These are phyloP conservation scores for Euryodendron excelsum DNA, from an alignment of 148 eudicot genomes.

Conservation along the genomic window DNA sequence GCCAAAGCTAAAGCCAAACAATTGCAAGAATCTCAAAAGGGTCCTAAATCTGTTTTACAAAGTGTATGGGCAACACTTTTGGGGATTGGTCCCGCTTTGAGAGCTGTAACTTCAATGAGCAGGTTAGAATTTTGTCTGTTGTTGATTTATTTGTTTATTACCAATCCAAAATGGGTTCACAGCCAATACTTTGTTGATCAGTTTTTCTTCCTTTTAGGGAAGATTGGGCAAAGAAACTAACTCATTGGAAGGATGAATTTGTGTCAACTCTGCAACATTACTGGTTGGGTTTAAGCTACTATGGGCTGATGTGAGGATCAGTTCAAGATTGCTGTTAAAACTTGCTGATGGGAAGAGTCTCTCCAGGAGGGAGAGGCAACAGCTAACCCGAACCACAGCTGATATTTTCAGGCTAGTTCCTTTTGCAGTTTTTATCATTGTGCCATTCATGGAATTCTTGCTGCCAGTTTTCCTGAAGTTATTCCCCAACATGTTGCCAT, in stretches of 20 bases:
- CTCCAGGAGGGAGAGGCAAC: constrained; percentile 90
- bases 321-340: constrained; percentile 71
- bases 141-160: constrained; percentile 1
- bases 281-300: constrained; percentile 81
- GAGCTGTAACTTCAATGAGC: constrained; percentile 75
- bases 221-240: constrained; percentile 71
- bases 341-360: constrained; percentile 79
- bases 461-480: constrained; percentile 77
- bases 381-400: constrained; percentile 85
- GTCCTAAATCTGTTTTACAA: constrained; percentile 38
- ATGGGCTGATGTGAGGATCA: constrained; percentile 74
- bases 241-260: constrained; percentile 78
- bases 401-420: constrained; percentile 92
- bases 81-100: constrained; percentile 78
- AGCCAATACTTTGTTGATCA: neutral
- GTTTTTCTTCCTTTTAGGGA: constrained; percentile 40
- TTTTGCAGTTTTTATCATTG: constrained; percentile 76
- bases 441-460: constrained; percentile 92
- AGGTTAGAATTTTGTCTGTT: constrained; percentile 32
- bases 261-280: constrained; percentile 67
- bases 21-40: constrained; percentile 45
- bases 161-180: neutral
- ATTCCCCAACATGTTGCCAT: constrained; percentile 90
- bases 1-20: constrained; percentile 69
- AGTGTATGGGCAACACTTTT: constrained; percentile 53